These are phyloP conservation scores for Tephrocybe sp. DNA, from an alignment of 768 basidiomycete genomes.

Conservation along the genomic window DNA sequence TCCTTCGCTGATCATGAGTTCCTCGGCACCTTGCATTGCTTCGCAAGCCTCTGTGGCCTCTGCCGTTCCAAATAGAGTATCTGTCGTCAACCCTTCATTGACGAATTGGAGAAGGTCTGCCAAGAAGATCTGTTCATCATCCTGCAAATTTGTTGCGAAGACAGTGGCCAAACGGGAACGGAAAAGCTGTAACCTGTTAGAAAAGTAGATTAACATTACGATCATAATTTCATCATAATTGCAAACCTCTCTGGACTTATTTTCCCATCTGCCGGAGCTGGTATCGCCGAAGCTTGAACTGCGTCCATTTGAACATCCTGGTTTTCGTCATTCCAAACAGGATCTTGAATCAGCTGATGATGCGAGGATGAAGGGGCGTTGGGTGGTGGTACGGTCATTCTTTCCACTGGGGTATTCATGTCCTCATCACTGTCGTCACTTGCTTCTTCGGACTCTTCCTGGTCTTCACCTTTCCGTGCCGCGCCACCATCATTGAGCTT, in stretches of 20 bases:
- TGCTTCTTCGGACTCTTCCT: constrained; percentile 52
- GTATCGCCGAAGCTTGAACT: constrained; percentile 36
- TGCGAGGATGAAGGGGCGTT: constrained; percentile 19
- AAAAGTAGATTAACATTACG: constrained; percentile 5
- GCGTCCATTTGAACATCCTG: constrained; percentile 64
- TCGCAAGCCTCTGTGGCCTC: constrained; percentile 76
- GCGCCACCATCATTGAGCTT: constrained; percentile 74
- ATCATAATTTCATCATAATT: constrained; percentile 5
- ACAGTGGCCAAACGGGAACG: constrained; percentile 70
- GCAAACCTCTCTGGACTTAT: constrained; percentile 60
- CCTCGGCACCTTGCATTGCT: constrained; percentile 74
- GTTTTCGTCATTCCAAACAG: constrained; percentile 66
- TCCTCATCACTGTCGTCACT: constrained; percentile 51
- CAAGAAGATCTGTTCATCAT: constrained; percentile 76
- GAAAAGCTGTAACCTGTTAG: constrained; percentile 72
- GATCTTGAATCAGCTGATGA: constrained; percentile 42
- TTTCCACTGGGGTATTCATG: constrained; percentile 35
- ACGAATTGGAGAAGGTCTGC: constrained; percentile 66
- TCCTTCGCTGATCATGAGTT: constrained; percentile 86
- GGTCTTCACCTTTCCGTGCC: constrained; percentile 42
- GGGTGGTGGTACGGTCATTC: constrained; percentile 50
- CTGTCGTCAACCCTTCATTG: constrained; percentile 71
- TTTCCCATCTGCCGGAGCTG: constrained; percentile 36
- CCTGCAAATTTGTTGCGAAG: constrained; percentile 64
- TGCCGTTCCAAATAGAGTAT: constrained; percentile 70